phyloP scores from a whole-genome alignment of 352 stramenopile species.

The Globisporangium perplexum region DNA sequence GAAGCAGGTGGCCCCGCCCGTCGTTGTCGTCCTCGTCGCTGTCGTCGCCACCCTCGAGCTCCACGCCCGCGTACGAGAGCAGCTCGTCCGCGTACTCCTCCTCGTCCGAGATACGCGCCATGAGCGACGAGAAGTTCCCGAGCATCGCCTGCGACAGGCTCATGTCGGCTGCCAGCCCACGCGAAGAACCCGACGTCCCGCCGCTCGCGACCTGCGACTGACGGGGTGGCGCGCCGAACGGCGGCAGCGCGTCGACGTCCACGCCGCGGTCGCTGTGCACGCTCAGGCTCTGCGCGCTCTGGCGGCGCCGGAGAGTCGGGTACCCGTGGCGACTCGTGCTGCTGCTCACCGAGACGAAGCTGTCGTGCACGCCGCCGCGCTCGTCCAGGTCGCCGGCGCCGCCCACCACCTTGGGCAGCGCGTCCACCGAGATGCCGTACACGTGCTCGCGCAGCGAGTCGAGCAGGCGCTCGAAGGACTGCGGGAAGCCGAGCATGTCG shows the following conservation, averaged over 20 bases:
- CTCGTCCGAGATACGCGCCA: conserved; percentile 54
- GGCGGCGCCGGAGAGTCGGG: conserved; percentile 7
- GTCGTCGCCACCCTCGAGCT: conserved; percentile 11
- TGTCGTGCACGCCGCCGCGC: conserved; percentile 31
- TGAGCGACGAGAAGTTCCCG: conserved; percentile 64
- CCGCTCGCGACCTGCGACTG: conserved; percentile 25
- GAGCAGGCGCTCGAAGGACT: conserved; percentile 50
- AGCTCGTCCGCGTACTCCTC: conserved; percentile 30
- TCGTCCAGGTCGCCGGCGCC: conserved; percentile 15
- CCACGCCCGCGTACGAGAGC: conserved; percentile 14
- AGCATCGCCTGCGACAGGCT: conserved; percentile 70
- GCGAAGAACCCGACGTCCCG: conserved; percentile 15
- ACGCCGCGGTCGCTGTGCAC: conserved; percentile 21
- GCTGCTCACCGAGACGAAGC: conserved; percentile 24
- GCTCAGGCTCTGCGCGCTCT: conserved; percentile 21
- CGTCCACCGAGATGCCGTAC: conserved; percentile 51
- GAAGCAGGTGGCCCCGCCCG: too few relatives aligned
- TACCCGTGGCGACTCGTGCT: neutral
- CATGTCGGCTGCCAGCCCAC: conserved; percentile 47
- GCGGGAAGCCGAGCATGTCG: conserved; percentile 73
- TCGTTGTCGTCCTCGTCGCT: conserved; percentile 18
- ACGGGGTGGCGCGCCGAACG: conserved; percentile 27
- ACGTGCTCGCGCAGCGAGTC: conserved; percentile 59
- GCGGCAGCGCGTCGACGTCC: conserved; percentile 12
- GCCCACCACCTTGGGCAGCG: too few relatives aligned